These are phyloP conservation scores for Salix udensis DNA, from an alignment of 345 rosid genomes.

Conservation along the genomic window DNA sequence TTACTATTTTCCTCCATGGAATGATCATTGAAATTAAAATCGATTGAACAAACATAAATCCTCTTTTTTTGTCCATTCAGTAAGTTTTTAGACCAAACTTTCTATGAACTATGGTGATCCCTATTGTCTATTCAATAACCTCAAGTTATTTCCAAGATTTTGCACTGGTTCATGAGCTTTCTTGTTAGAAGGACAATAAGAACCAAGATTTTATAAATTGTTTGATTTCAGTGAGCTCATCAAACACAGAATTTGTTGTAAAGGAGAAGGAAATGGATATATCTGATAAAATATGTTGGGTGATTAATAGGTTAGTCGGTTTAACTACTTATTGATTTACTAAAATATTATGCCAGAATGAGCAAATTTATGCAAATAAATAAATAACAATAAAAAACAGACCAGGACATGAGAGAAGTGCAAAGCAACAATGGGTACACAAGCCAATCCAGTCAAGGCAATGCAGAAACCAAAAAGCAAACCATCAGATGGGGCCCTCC, in stretches of 20 bases:
- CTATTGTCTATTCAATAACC: not conserved
- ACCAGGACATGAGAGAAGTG: slow-evolving; percentile 96
- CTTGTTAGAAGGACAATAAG: not conserved
- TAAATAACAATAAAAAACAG: slow-evolving; percentile 15
- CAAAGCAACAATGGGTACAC: slow-evolving; percentile 81
- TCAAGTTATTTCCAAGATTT: not conserved
- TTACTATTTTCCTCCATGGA: not conserved
- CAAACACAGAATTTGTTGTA: not conserved
- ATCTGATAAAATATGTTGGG: not conserved
- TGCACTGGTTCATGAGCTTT: too few relatives aligned
- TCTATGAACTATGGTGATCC: not conserved
- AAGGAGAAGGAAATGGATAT: not conserved
- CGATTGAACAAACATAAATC: not conserved
- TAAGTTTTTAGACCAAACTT: not conserved
- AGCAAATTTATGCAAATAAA: not conserved
- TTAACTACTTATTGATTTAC: not conserved
- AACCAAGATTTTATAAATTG: not conserved
- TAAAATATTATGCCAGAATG: not conserved
- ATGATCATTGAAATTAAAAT: not conserved
- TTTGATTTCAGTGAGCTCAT: not conserved
- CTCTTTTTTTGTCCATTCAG: not conserved
- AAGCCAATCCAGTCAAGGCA: slow-evolving; percentile 76
- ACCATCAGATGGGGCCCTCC: slow-evolving; percentile 91
- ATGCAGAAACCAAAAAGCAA: slow-evolving; percentile 88
- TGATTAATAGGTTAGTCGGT: not conserved